Evolutionary conservation across 2,329 filamentous ascomycete genomes (phyloP).

Genomic region (Alternaria hordeiaustralica): DNA sequence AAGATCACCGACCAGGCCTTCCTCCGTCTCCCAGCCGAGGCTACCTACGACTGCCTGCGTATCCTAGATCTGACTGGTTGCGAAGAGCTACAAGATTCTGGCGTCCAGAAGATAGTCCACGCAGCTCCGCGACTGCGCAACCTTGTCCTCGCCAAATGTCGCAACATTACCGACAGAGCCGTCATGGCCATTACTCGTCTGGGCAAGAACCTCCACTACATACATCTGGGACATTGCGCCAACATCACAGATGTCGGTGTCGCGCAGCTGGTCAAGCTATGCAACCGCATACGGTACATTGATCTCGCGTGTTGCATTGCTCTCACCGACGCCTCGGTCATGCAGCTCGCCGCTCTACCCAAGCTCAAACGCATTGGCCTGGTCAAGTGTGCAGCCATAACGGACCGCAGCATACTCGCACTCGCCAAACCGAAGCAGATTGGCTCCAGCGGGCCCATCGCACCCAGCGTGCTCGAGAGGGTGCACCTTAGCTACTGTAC

Average conservation of each 20-base stretch:
- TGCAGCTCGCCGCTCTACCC: slow-evolving; percentile 81
- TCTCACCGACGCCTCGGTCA: slow-evolving; percentile 86
- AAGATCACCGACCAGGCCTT: slow-evolving; percentile 90
- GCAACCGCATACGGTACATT: slow-evolving; percentile 96
- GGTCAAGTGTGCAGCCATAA: slow-evolving; percentile 91
- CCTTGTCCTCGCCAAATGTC: slow-evolving; percentile 91
- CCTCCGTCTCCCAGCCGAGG: slow-evolving; percentile 71
- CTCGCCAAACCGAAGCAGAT: slow-evolving; percentile 72
- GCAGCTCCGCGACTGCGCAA: slow-evolving; percentile 89
- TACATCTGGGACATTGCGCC: slow-evolving; percentile 92
- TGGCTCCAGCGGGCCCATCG: slow-evolving; percentile 61
- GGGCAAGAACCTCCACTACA: slow-evolving; percentile 95
- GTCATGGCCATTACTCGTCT: slow-evolving; percentile 87
- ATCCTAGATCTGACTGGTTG: slow-evolving; percentile 95
- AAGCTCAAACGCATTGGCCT: slow-evolving; percentile 94
- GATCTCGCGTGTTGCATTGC: slow-evolving; percentile 94
- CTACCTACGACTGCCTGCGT: slow-evolving; percentile 82
- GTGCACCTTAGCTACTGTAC: slow-evolving; percentile 97
- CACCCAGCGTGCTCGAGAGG: slow-evolving; percentile 77
- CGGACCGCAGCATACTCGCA: slow-evolving; percentile 85
- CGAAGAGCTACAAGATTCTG: slow-evolving; percentile 79
- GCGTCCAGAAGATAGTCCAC: slow-evolving; percentile 85
- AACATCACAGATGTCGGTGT: slow-evolving; percentile 91
- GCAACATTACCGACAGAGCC: slow-evolving; percentile 86
- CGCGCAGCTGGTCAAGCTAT: slow-evolving; percentile 79